A percentile compares a stretch with the other conserved stretches of the same genome.
These are phyloP conservation scores for Nicotiana noctiflora DNA, from an alignment of 257 asterid species.

Conservation along the genomic window DNA sequence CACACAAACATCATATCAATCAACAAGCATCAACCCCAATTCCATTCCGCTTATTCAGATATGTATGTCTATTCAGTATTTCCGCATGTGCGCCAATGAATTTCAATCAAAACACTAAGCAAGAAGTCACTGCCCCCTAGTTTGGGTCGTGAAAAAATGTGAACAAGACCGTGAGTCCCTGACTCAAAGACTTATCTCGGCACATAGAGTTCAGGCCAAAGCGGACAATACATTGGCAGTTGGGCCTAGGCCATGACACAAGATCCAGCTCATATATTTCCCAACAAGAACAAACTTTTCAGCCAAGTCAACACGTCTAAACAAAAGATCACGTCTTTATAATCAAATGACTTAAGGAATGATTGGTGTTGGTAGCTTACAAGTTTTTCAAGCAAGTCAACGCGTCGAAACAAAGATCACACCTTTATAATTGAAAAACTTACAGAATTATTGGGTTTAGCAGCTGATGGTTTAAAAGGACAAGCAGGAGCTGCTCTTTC, in stretches of 20 bases:
- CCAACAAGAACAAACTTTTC: background rate
- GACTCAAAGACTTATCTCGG: too few species aligned
- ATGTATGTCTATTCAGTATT: background rate
- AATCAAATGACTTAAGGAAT: background rate
- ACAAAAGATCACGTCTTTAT: background rate
- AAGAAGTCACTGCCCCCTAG: too few species aligned
- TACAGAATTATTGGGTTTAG: constrained; percentile 47
- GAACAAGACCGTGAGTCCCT: too few species aligned
- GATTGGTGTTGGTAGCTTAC: background rate
- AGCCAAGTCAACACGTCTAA: background rate
- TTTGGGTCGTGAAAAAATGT: too few species aligned
- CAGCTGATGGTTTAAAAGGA: constrained; percentile 62
- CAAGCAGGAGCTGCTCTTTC: constrained; percentile 85
- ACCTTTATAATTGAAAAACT: constrained; percentile 23
- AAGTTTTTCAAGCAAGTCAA: background rate
- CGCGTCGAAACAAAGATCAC: background rate
- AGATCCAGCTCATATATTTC: background rate
- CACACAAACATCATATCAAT: background rate
- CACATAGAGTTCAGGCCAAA: too few species aligned
- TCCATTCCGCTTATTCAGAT: background rate
- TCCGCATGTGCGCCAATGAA: background rate
- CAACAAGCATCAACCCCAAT: background rate
- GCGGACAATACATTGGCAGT: too few species aligned
- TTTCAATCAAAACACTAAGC: background rate
- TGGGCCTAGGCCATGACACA: too few species aligned